These are phyloP conservation scores for Parsonsia alboflavescens DNA, from an alignment of 257 asterid species.

Conservation along the genomic window DNA sequence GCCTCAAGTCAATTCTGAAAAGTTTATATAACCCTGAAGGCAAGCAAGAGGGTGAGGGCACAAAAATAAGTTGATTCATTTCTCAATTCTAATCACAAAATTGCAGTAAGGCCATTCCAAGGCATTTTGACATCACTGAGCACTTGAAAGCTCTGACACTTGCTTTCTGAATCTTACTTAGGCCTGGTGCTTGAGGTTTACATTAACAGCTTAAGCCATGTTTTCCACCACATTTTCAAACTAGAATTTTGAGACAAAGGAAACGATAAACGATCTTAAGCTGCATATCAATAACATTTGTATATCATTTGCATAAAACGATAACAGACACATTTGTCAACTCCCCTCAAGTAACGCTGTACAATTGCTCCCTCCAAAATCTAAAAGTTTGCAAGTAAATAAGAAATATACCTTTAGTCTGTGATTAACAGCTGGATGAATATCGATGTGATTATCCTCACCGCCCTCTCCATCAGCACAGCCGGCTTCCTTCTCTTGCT, in stretches of 20 bases:
- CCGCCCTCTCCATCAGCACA: slow-evolving; percentile 24
- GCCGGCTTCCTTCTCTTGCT: slow-evolving; percentile 52
- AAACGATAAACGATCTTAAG: neutral
- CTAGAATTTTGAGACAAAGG: neutral
- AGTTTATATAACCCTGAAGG: neutral
- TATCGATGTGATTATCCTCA: slow-evolving; percentile 61
- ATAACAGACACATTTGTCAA: neutral
- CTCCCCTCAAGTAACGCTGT: neutral
- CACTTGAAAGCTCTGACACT: neutral
- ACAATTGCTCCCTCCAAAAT: neutral
- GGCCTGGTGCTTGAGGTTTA: neutral
- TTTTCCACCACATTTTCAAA: neutral
- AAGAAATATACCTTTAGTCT: slow-evolving; percentile 53
- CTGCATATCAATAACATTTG: neutral
- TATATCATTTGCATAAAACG: neutral
- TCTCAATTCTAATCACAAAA: neutral
- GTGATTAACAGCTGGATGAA: slow-evolving; percentile 91
- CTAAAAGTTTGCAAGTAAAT: neutral
- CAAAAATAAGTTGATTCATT: neutral
- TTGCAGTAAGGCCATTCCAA: neutral
- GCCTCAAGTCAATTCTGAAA: neutral
- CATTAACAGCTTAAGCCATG: neutral
- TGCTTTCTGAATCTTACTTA: neutral
- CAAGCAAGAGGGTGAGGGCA: neutral
- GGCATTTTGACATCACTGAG: neutral